Evolutionary conservation across 1,284 basidiomycete genomes (phyloP).

Genomic region (Erythrobasidium hasegawianum): DNA sequence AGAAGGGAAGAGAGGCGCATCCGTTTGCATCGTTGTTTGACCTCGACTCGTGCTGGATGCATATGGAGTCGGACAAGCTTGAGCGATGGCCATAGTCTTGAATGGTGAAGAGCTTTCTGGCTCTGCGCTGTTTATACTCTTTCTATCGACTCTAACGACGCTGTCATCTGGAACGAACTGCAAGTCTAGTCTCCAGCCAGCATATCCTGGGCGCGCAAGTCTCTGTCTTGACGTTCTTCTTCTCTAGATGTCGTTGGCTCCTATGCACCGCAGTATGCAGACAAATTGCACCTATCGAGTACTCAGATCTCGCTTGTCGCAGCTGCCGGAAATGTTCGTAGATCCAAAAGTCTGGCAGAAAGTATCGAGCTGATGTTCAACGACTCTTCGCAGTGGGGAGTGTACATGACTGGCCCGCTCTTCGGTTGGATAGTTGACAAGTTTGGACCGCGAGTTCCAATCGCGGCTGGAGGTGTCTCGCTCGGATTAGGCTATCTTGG

Average conservation of each 20-base stretch:
- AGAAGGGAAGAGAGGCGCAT: no score
- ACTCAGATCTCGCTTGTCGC: constrained; percentile 50
- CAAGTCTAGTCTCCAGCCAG: neutral
- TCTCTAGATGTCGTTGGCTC: constrained; percentile 29
- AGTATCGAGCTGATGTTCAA: neutral
- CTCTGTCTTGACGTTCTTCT: neutral
- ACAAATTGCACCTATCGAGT: constrained; percentile 46
- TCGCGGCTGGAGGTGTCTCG: constrained; percentile 26
- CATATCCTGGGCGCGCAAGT: neutral
- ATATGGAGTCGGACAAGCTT: no score
- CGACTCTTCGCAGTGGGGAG: constrained; percentile 15
- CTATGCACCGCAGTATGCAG: constrained; percentile 50
- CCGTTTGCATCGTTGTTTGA: no score
- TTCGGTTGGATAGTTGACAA: constrained; percentile 39
- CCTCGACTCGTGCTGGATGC: no score
- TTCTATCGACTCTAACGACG: constrained; percentile 3
- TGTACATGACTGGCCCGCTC: constrained; percentile 40
- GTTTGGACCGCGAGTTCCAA: constrained; percentile 35
- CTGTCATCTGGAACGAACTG: constrained; percentile 27
- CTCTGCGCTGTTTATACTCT: constrained; percentile 9
- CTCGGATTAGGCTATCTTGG: constrained; percentile 35
- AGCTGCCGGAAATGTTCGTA: constrained; percentile 47
- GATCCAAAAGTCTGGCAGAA: no score
- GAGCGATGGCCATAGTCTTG: neutral
- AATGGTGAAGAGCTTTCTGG: neutral